Conservation (phyloP, 192 early-diverging fungal species). For the Coemansia sp. region DNA sequence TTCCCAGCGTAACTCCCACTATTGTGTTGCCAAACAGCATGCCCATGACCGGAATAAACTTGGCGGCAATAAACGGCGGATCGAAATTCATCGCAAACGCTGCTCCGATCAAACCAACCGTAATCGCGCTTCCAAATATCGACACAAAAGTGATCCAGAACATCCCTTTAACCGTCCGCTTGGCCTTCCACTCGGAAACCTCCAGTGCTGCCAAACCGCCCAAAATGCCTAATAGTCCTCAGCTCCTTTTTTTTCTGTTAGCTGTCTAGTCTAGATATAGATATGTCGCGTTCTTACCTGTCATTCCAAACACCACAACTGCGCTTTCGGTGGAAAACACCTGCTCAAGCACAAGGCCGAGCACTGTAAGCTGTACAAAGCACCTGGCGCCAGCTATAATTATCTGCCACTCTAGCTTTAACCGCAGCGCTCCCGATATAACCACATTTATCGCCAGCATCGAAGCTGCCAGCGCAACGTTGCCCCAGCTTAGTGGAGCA, state of each 20-base stretch:
- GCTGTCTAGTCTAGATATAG: background rate
- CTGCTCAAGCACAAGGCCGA: slow-evolving; percentile 68
- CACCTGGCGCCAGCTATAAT: slow-evolving; percentile 70
- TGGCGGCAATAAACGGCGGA: slow-evolving; percentile 64
- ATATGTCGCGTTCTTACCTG: slow-evolving; percentile 19
- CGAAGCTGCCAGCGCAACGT: slow-evolving; percentile 39
- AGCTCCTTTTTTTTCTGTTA: background rate
- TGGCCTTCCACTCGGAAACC: slow-evolving; percentile 56
- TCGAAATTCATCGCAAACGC: slow-evolving; percentile 67
- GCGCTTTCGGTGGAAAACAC: slow-evolving; percentile 63
- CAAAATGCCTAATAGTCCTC: slow-evolving; percentile 25
- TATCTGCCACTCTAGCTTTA: slow-evolving; percentile 50
- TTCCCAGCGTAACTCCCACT: slow-evolving; percentile 66
- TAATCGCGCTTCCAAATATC: slow-evolving; percentile 41
- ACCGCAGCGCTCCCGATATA: slow-evolving; percentile 24
- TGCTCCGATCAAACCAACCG: slow-evolving; percentile 19
- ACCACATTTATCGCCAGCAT: slow-evolving; percentile 31
- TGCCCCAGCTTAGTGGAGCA: slow-evolving; percentile 37
- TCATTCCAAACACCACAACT: slow-evolving; percentile 57
- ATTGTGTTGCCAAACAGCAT: slow-evolving; percentile 85
- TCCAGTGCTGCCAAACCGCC: slow-evolving; percentile 48
- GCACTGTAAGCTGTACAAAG: slow-evolving; percentile 74
- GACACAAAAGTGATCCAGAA: slow-evolving; percentile 58
- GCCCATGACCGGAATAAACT: slow-evolving; percentile 81
- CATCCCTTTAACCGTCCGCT: slow-evolving; percentile 70